Conservation (phyloP, 2,329 filamentous ascomycete genomes). For the Septoria linicola region DNA sequence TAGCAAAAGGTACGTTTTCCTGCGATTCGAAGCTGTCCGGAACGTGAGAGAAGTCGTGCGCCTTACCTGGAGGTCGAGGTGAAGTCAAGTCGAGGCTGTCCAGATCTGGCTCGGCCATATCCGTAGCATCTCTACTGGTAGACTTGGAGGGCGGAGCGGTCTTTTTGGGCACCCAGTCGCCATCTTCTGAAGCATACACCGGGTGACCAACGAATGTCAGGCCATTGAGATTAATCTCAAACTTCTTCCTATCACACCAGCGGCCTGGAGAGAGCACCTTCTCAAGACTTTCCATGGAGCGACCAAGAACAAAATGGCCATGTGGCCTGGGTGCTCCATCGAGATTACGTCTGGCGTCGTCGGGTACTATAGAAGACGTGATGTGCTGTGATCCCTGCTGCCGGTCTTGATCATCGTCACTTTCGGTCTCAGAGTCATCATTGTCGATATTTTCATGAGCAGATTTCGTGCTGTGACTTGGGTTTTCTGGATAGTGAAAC, state of each 20-base stretch:
- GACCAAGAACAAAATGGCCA: constrained; percentile 26
- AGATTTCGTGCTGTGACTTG: background rate
- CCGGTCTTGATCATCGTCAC: constrained; percentile 22
- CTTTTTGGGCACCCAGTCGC: constrained; percentile 27
- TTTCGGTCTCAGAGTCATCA: constrained; percentile 17
- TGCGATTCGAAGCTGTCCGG: constrained; percentile 35
- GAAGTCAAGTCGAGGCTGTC: constrained; percentile 20
- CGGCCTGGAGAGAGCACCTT: constrained; percentile 71
- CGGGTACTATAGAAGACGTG: constrained; percentile 12
- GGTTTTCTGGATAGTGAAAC: constrained; percentile 70
- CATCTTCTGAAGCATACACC: constrained; percentile 75
- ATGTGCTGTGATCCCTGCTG: background rate
- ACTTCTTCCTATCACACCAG: constrained; percentile 72
- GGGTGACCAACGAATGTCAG: constrained; percentile 80
- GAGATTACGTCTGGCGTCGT: constrained; percentile 14
- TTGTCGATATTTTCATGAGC: background rate
- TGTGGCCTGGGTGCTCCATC: constrained; percentile 9
- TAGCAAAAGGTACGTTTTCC: constrained; percentile 25
- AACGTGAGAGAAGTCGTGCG: constrained; percentile 32
- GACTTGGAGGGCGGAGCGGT: constrained; percentile 5
- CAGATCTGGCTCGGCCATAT: constrained; percentile 15
- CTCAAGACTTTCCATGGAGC: constrained; percentile 65
- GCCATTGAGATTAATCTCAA: constrained; percentile 78
- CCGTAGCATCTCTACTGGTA: constrained; percentile 10
- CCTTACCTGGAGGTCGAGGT: constrained; percentile 13